Percentiles rank a stretch among this genome's conserved stretches.
These are phyloP conservation scores for Nephelium lappaceum DNA, from an alignment of 345 rosid genomes.

Conservation along the genomic window DNA sequence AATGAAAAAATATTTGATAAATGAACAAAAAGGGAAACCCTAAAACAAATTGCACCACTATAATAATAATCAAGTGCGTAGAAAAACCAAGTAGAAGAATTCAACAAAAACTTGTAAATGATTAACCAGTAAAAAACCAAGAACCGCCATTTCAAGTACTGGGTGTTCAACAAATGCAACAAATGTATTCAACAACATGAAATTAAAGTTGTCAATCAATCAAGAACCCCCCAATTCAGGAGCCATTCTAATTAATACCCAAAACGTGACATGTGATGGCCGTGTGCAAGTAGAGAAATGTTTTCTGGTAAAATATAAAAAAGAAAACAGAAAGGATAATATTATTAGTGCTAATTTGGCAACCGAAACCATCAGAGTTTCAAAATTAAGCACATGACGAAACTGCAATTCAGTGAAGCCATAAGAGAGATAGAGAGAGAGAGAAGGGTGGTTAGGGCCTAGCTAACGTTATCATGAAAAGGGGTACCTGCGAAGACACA, in stretches of 20 bases:
- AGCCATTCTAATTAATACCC: not conserved
- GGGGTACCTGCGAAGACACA: constrained; percentile 31
- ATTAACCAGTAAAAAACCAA: constrained; percentile 41
- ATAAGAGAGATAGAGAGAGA: constrained; percentile 5
- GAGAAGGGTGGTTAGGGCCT: constrained; percentile 10
- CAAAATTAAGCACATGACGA: not conserved
- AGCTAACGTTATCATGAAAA: constrained; percentile 36
- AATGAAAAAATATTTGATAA: not conserved
- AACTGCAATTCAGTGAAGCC: not conserved
- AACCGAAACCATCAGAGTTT: not conserved
- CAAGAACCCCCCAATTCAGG: constrained; percentile 19
- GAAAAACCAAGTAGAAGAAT: constrained; percentile 7
- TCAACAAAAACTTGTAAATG: constrained; percentile 31
- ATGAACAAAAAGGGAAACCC: not conserved
- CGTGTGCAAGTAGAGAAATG: not conserved
- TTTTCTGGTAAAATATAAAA: not conserved
- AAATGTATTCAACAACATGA: constrained; percentile 34
- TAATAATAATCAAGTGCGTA: not conserved
- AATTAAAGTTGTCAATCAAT: constrained; percentile 20
- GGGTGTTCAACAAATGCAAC: constrained; percentile 61
- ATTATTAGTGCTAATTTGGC: not conserved
- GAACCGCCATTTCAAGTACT: constrained; percentile 38
- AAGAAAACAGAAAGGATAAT: not conserved
- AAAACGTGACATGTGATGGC: constrained; percentile 3
- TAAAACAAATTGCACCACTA: not conserved